Conservation (phyloP, 768 basidiomycete species). For the Exsudoporus frostii region DNA sequence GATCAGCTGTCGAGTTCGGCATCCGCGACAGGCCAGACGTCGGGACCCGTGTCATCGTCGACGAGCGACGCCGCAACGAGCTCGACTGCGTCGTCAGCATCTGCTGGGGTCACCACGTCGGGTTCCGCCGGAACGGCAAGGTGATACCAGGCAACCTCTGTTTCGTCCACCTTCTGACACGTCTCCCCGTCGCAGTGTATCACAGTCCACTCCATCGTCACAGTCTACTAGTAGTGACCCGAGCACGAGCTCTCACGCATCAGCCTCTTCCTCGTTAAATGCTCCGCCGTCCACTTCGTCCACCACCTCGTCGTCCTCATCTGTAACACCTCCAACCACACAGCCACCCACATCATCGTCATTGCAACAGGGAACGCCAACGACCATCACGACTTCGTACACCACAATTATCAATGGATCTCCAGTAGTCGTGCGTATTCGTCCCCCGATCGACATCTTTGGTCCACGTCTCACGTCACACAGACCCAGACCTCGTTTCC, state of each 20-base stretch:
- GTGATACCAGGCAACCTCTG: not conserved
- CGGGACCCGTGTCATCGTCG: not conserved
- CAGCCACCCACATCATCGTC: constrained; percentile 1
- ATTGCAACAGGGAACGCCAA: constrained; percentile 5
- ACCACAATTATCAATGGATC: constrained; percentile 18
- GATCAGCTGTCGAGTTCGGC: not conserved
- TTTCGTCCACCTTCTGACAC: not conserved
- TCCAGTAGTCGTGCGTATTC: constrained; percentile 16
- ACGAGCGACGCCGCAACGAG: not conserved
- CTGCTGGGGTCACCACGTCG: not conserved
- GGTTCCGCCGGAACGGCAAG: constrained; percentile 12
- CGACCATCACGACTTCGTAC: constrained; percentile 20
- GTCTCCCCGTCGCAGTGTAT: not conserved
- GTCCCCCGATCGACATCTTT: not conserved
- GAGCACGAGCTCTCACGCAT: not conserved
- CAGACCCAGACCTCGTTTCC: constrained; percentile 18
- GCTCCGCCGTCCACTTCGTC: not conserved
- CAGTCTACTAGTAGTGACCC: not conserved
- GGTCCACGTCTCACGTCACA: not conserved
- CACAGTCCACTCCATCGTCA: constrained; percentile 1
- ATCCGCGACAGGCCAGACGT: not conserved
- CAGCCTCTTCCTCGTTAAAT: constrained; percentile 4
- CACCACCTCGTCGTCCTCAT: not conserved
- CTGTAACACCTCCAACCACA: not conserved
- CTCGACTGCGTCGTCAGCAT: not conserved